phyloP scores from a whole-genome alignment of 192 early-diverging fungal genomes.

The Gonapodya prolifera region DNA sequence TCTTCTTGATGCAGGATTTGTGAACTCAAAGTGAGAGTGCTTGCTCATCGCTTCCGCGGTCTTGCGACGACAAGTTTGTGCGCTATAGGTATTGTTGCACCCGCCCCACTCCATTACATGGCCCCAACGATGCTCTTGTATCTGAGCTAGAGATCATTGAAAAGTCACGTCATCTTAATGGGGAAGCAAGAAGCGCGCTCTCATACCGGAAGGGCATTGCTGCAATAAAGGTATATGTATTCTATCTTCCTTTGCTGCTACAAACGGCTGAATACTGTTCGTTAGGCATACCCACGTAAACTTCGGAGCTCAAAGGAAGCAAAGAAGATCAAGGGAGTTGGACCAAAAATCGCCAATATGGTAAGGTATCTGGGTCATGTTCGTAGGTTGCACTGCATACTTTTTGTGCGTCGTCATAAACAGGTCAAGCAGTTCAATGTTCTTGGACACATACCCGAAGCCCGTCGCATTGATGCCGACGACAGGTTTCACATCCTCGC shows the following conservation, averaged over 20 bases:
- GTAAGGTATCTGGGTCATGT: neutral
- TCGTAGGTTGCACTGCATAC: neutral
- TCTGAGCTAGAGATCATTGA: neutral
- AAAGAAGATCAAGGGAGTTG: conserved; percentile 19
- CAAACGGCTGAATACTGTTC: neutral
- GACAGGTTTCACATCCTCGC: conserved; percentile 5
- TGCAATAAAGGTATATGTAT: neutral
- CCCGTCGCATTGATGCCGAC: neutral
- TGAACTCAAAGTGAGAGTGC: neutral
- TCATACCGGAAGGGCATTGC: neutral
- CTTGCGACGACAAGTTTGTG: too few relatives aligned
- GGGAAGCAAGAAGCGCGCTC: neutral
- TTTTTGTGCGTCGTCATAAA: too few relatives aligned
- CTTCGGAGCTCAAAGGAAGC: conserved; percentile 16
- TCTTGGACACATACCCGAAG: conserved; percentile 12
- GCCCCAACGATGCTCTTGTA: conserved; percentile 1
- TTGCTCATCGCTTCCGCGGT: too few relatives aligned
- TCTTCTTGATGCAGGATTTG: neutral
- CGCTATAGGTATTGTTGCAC: neutral
- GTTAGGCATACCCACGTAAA: conserved; percentile 14
- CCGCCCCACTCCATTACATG: neutral
- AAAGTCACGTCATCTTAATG: neutral
- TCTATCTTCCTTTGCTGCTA: neutral
- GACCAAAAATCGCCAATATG: conserved; percentile 18
- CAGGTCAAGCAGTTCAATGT: conserved; percentile 15